A percentile compares a stretch with the other conserved stretches of the same genome.
Conservation (phyloP, 495 filamentous ascomycete genomes). For the Penicillium alfredii region DNA sequence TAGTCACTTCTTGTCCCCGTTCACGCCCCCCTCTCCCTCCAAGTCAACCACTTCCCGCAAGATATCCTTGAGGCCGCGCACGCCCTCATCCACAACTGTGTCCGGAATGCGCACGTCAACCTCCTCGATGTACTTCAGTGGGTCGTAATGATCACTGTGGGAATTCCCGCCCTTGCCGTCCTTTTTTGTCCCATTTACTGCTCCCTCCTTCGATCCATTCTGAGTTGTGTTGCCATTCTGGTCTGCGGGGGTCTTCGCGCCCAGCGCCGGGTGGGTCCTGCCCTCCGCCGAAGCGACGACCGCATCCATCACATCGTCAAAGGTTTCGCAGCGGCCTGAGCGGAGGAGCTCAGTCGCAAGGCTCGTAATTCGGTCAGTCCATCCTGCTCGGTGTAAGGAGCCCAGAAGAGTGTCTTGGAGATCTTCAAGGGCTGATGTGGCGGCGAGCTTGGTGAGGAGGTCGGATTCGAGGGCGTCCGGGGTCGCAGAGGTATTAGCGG, state of each 20-base stretch:
- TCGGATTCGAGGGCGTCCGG: conserved; percentile 41
- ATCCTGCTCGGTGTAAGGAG: conserved; percentile 37
- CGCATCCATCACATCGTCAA: conserved; percentile 42
- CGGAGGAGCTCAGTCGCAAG: conserved; percentile 41
- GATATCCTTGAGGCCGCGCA: conserved; percentile 41
- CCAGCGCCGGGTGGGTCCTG: conserved; percentile 26
- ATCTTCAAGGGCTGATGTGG: conserved; percentile 39
- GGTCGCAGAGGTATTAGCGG: conserved; percentile 19
- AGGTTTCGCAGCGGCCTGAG: conserved; percentile 42
- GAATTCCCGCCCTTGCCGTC: conserved; percentile 15
- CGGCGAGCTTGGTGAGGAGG: conserved; percentile 38
- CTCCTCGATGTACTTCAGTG: conserved; percentile 29
- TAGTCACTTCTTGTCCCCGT: conserved; percentile 27
- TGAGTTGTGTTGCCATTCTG: conserved; percentile 13
- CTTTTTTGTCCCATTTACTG: conserved; percentile 20
- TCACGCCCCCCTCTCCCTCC: conserved; percentile 35
- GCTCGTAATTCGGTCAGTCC: conserved; percentile 39
- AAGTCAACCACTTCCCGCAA: conserved; percentile 45
- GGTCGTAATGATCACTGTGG: conserved; percentile 11
- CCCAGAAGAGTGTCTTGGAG: conserved; percentile 38
- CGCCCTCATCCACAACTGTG: conserved; percentile 40
- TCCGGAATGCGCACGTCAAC: conserved; percentile 40
- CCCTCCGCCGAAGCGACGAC: conserved; percentile 41
- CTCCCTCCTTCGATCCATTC: background rate
- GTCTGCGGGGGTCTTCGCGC: conserved; percentile 8